A percentile compares a stretch with the other conserved stretches of the same genome.
Conservation (phyloP, 164 flowering plant genomes). For the Litsea cubeba region DNA sequence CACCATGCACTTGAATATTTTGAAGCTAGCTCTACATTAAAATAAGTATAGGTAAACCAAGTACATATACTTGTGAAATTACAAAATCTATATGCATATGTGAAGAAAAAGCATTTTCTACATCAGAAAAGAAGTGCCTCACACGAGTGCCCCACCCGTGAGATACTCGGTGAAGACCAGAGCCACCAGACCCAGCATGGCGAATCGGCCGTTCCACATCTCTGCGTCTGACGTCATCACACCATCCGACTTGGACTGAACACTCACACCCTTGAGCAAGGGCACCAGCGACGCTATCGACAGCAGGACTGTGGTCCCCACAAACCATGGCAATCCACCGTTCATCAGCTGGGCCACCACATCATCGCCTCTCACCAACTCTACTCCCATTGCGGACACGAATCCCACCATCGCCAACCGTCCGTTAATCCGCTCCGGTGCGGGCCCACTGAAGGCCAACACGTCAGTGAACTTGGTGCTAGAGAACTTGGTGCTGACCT, state of each 20-base stretch:
- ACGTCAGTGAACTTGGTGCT: conserved; percentile 61
- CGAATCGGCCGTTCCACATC: conserved; percentile 80
- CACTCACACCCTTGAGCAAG: conserved; percentile 54
- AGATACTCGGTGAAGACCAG: conserved; percentile 79
- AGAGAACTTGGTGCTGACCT: conserved; percentile 55
- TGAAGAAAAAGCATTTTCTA: no score
- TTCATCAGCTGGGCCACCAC: conserved; percentile 49
- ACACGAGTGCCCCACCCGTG: conserved; percentile 65
- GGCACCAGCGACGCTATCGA: conserved; percentile 74
- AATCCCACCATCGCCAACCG: conserved; percentile 87
- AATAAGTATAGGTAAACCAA: no score
- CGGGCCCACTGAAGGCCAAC: conserved; percentile 75
- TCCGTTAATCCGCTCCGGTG: conserved; percentile 91
- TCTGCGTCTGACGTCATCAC: conserved; percentile 78
- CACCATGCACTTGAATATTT: no score
- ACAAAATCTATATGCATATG: no score
- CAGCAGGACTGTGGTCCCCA: conserved; percentile 47
- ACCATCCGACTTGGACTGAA: conserved; percentile 48
- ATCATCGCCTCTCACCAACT: conserved; percentile 51
- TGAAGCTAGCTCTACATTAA: no score
- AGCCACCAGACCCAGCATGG: conserved; percentile 84
- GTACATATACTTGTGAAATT: no score
- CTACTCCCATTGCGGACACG: conserved; percentile 71
- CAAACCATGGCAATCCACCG: conserved; percentile 68
- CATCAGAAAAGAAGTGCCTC: background rate